Evolutionary conservation across 805 yeast genomes (phyloP).

Genomic region (Kodamaea jinghongensis): DNA sequence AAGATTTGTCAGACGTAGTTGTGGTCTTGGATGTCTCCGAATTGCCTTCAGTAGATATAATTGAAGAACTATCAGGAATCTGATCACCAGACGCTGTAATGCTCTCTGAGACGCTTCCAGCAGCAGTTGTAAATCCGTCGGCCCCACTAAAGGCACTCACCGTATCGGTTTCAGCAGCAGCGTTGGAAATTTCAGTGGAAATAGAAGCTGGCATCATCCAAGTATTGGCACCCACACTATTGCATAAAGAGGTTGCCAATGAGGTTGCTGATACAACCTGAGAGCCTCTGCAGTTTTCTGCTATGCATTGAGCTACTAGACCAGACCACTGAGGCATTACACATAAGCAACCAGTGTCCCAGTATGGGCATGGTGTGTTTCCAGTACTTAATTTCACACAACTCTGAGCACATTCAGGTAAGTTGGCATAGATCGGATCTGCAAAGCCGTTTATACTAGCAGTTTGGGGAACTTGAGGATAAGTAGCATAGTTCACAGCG

Average conservation of each 20-base stretch:
- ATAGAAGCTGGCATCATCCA: constrained; percentile 48
- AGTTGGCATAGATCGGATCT: constrained; percentile 36
- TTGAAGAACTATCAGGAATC: not conserved
- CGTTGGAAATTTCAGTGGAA: constrained; percentile 16
- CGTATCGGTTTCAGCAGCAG: not conserved
- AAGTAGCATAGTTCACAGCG: constrained; percentile 25
- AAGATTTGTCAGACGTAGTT: too few relatives aligned
- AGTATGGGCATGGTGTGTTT: constrained; percentile 51
- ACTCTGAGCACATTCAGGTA: constrained; percentile 43
- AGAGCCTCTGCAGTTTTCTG: constrained; percentile 32
- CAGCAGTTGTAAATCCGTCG: not conserved
- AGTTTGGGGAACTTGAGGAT: constrained; percentile 46
- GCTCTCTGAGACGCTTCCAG: constrained; percentile 1
- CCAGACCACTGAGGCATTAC: constrained; percentile 49
- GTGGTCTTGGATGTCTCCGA: too few relatives aligned
- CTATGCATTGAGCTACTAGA: constrained; percentile 42
- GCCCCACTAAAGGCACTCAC: not conserved
- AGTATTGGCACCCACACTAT: constrained; percentile 38
- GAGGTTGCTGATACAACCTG: constrained; percentile 39
- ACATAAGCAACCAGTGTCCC: constrained; percentile 53
- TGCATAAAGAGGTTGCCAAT: constrained; percentile 43
- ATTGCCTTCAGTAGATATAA: too few relatives aligned
- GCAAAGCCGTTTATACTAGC: constrained; percentile 50
- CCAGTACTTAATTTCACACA: constrained; percentile 38
- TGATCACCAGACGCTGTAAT: too few relatives aligned